Evolutionary conservation across 2,329 filamentous ascomycete species (phyloP).

Genomic region (Diaporthe helianthi): DNA sequence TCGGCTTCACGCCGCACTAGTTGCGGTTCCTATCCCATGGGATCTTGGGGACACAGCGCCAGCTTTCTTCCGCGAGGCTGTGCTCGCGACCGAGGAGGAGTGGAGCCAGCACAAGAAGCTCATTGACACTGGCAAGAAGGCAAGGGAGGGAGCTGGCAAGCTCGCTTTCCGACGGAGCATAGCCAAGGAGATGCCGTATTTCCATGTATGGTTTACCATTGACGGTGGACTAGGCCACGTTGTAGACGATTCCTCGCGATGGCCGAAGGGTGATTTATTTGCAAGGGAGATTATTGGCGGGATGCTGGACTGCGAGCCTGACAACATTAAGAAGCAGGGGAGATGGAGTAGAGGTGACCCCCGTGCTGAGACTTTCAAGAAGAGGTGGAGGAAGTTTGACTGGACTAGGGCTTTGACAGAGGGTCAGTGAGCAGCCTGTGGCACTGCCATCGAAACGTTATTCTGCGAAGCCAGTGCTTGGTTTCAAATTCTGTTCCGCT

Average conservation of each 20-base stretch:
- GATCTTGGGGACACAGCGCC: slow-evolving; percentile 90
- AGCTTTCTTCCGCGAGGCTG: slow-evolving; percentile 94
- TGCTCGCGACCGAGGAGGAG: slow-evolving; percentile 85
- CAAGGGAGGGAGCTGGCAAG: slow-evolving; percentile 75
- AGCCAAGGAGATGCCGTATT: slow-evolving; percentile 97
- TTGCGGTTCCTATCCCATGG: slow-evolving; percentile 86
- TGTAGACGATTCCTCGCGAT: slow-evolving; percentile 83
- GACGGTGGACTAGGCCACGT: slow-evolving; percentile 93
- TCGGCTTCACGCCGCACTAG: slow-evolving; percentile 83
- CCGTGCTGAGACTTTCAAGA: slow-evolving; percentile 79
- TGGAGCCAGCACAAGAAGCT: slow-evolving; percentile 96
- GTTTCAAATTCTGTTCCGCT: background rate
- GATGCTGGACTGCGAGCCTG: slow-evolving; percentile 83
- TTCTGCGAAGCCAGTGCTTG: background rate
- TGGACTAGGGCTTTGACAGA: slow-evolving; percentile 71
- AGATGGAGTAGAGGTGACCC: slow-evolving; percentile 76
- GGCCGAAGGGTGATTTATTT: slow-evolving; percentile 92
- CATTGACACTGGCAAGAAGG: slow-evolving; percentile 80
- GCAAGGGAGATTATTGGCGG: slow-evolving; percentile 90
- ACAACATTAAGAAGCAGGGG: slow-evolving; percentile 89
- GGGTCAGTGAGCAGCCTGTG: slow-evolving; percentile 27
- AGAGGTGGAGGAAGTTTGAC: slow-evolving; percentile 90
- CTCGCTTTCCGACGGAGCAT: slow-evolving; percentile 81
- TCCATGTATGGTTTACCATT: slow-evolving; percentile 93
- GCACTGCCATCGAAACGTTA: background rate